A percentile compares a stretch with the other conserved stretches of the same genome.
phyloP scores from a whole-genome alignment of 192 early-diverging fungal species.

The Coemansia sp. region DNA sequence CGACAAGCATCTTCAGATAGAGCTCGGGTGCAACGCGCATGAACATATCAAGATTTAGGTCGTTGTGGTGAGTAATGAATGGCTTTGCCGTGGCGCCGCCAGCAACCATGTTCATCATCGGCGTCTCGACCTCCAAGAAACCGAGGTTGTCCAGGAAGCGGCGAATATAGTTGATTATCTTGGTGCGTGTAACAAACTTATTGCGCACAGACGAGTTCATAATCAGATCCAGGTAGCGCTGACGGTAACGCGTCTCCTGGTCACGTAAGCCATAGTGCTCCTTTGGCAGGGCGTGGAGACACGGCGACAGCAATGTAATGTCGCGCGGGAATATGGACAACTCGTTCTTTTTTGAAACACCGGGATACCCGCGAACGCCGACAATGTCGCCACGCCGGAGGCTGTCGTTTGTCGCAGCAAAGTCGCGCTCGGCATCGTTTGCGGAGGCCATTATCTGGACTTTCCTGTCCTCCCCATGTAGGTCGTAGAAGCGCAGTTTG shows the following conservation, averaged over 20 bases:
- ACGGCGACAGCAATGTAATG: slow-evolving; percentile 86
- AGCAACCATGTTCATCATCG: slow-evolving; percentile 99
- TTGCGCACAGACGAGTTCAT: slow-evolving; percentile 96
- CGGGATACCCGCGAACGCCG: slow-evolving; percentile 87
- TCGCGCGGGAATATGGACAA: slow-evolving; percentile 92
- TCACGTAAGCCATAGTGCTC: slow-evolving; percentile 94
- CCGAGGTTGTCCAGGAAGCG: slow-evolving; percentile 90
- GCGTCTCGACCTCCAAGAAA: slow-evolving; percentile 99
- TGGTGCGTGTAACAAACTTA: slow-evolving; percentile 90
- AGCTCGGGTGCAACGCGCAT: slow-evolving; percentile 99
- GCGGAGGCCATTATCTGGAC: slow-evolving; percentile 91
- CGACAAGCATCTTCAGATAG: slow-evolving; percentile 96
- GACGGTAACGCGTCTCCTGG: slow-evolving; percentile 95
- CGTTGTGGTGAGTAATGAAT: slow-evolving; percentile 99
- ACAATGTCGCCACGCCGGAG: slow-evolving; percentile 96
- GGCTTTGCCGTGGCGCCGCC: slow-evolving; percentile 99
- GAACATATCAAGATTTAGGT: slow-evolving; percentile 96
- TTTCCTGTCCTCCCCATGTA: slow-evolving; percentile 90
- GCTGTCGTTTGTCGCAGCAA: slow-evolving; percentile 74
- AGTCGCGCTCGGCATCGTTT: slow-evolving; percentile 69
- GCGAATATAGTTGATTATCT: slow-evolving; percentile 95
- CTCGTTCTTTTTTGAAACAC: slow-evolving; percentile 90
- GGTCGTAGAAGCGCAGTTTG: slow-evolving; percentile 94
- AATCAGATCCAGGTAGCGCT: slow-evolving; percentile 98
- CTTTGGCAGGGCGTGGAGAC: slow-evolving; percentile 95